Evolutionary conservation across 164 flowering plant species (phyloP).

Genomic region (Malania oleifera): DNA sequence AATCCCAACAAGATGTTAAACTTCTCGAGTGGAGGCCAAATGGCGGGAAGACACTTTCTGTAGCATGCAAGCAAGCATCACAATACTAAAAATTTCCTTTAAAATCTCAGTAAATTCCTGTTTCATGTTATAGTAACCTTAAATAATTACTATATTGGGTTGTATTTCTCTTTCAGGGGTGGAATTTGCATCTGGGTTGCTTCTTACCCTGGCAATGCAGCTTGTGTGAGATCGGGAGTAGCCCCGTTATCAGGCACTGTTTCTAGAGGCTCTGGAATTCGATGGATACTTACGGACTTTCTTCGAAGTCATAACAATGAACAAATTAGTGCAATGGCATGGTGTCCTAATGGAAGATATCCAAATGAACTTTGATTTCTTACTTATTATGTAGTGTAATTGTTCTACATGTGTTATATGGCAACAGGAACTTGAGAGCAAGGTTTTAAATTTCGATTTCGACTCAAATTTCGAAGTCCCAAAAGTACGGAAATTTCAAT

Average conservation of each 20-base stretch:
- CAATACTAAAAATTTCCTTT: slow-evolving; percentile 3
- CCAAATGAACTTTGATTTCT: slow-evolving; percentile 35
- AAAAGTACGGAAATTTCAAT: no score
- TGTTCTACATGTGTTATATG: no score
- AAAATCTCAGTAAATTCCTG: background rate
- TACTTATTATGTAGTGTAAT: no score
- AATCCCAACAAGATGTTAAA: slow-evolving; percentile 65
- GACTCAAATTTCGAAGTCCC: no score
- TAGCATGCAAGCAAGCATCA: slow-evolving; percentile 84
- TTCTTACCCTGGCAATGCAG: slow-evolving; percentile 84
- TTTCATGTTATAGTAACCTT: background rate
- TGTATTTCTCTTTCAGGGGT: slow-evolving; percentile 43
- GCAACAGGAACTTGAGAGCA: no score
- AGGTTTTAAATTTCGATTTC: no score
- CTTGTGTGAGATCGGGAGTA: slow-evolving; percentile 74
- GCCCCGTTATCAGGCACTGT: slow-evolving; percentile 54
- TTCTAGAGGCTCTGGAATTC: slow-evolving; percentile 72
- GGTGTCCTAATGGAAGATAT: slow-evolving; percentile 99
- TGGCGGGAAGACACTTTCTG: slow-evolving; percentile 86
- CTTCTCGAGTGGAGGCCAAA: slow-evolving; percentile 92
- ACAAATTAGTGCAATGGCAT: slow-evolving; percentile 74
- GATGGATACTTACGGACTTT: slow-evolving; percentile 85
- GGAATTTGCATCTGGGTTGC: slow-evolving; percentile 97
- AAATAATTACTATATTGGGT: background rate
- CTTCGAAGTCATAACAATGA: slow-evolving; percentile 61